A percentile compares a stretch with the other conserved stretches of the same genome.
These are phyloP conservation scores for Pseudofabraea citricarpa DNA, from an alignment of 2,329 filamentous ascomycete species.

Conservation along the genomic window DNA sequence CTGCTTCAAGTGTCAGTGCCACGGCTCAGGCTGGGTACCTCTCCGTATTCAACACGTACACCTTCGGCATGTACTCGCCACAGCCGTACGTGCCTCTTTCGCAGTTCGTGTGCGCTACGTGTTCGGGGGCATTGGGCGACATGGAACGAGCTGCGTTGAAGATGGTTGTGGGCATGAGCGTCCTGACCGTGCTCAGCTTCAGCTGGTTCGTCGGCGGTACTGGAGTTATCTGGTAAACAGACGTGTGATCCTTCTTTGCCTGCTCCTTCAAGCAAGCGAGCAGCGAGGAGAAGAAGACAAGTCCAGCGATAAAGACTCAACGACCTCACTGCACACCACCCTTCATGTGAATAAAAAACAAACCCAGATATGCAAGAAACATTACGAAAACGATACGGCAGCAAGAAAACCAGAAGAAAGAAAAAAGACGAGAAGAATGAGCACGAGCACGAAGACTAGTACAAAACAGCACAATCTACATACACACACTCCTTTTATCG, in stretches of 20 bases:
- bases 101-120: constrained; percentile 53
- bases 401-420: too few species aligned
- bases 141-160: constrained; percentile 43
- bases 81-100: constrained; percentile 45
- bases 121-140: constrained; percentile 44
- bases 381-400: too few species aligned
- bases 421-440: too few species aligned
- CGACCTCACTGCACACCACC: too few species aligned
- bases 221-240: constrained; percentile 26
- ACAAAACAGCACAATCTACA: too few species aligned
- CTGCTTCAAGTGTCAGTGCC: constrained; percentile 46
- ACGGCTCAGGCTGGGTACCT: constrained; percentile 52
- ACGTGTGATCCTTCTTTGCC: neutral
- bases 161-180: constrained; percentile 48
- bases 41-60: constrained; percentile 40
- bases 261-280: too few species aligned
- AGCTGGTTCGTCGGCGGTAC: constrained; percentile 57
- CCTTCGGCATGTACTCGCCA: constrained; percentile 53
- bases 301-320: too few species aligned
- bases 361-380: too few species aligned
- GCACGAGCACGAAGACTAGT: too few species aligned
- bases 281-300: too few species aligned
- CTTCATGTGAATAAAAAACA: too few species aligned
- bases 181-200: constrained; percentile 54
- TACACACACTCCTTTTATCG: too few species aligned